Percentiles rank a stretch among this genome's conserved stretches.
Evolutionary conservation across 805 yeast species (phyloP).

Genomic region (Diddensiella caesifluorescens): DNA sequence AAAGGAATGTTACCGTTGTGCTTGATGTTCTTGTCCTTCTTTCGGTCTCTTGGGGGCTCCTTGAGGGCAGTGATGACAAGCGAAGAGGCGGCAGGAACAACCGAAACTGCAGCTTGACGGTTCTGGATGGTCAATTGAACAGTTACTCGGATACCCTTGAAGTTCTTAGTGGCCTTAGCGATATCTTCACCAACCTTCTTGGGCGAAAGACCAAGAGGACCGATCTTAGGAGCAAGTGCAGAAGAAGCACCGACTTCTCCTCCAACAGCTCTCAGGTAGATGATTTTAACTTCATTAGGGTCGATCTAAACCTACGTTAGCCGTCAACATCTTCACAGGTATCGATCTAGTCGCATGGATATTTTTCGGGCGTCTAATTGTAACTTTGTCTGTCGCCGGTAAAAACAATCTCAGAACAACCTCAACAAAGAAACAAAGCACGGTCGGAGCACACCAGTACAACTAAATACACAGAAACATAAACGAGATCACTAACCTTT

Average conservation of each 20-base stretch:
- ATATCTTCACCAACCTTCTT: constrained; percentile 99
- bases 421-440: neutral
- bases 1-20: constrained; percentile 98
- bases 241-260: constrained; percentile 99
- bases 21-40: constrained; percentile 99
- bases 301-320: constrained; percentile 73
- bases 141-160: constrained; percentile 99
- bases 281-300: constrained; percentile 96
- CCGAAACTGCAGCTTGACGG: constrained; percentile 99
- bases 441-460: neutral
- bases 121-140: constrained; percentile 98
- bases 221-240: constrained; percentile 99
- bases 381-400: too few relatives aligned
- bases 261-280: constrained; percentile 99
- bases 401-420: too few relatives aligned
- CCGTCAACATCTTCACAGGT: neutral
- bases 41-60: constrained; percentile 99
- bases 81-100: constrained; percentile 99
- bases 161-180: constrained; percentile 98
- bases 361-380: too few relatives aligned
- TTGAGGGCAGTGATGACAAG: constrained; percentile 97
- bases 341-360: neutral
- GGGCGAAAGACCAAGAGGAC: constrained; percentile 99
- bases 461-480: too few relatives aligned
- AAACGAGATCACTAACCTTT: constrained; percentile 18